These are phyloP conservation scores for Penicillium sp. DNA, from an alignment of 2,329 filamentous ascomycete genomes.

Conservation along the genomic window DNA sequence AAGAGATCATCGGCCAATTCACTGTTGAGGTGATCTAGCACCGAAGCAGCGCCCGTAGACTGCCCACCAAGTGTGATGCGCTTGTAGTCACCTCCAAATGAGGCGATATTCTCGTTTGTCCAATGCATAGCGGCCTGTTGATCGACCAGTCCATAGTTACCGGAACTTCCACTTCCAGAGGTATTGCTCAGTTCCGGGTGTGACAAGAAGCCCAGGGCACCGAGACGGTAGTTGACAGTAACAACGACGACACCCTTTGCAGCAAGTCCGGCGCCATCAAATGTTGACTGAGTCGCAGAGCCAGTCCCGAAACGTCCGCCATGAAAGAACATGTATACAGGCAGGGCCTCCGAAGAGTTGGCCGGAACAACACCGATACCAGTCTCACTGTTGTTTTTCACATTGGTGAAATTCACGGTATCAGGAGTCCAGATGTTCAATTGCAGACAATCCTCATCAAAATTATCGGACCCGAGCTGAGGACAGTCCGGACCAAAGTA, in stretches of 20 bases:
- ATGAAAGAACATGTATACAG: background rate
- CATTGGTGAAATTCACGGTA: background rate
- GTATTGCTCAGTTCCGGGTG: background rate
- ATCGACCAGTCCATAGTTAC: background rate
- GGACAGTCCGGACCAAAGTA: background rate
- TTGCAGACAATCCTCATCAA: background rate
- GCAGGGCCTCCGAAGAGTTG: background rate
- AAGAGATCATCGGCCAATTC: background rate
- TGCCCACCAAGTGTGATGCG: background rate
- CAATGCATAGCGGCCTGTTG: background rate
- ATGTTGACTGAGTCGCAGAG: background rate
- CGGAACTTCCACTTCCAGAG: background rate
- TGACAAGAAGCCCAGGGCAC: background rate
- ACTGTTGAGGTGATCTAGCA: background rate
- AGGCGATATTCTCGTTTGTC: constrained; percentile 1
- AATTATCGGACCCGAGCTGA: background rate
- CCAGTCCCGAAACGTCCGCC: background rate
- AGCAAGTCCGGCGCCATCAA: background rate
- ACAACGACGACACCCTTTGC: background rate
- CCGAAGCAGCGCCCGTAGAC: background rate
- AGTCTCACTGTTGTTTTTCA: background rate
- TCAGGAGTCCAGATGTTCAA: constrained; percentile 1
- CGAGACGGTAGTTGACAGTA: background rate
- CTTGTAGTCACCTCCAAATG: background rate
- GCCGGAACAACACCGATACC: background rate